Base-by-base conservation (phyloP, 441 rosid genomes). In the Viola pubescens region DNA sequence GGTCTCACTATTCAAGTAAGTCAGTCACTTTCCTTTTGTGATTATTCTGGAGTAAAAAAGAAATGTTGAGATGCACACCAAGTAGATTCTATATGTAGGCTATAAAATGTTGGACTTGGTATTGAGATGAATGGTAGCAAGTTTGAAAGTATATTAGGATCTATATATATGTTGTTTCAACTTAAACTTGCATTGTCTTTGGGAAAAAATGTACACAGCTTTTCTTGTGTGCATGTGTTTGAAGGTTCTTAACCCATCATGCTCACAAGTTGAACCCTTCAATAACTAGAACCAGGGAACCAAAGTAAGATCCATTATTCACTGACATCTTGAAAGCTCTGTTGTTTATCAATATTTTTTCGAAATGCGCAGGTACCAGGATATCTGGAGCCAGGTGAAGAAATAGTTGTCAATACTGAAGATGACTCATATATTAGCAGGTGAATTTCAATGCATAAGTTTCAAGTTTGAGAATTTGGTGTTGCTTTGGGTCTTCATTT, bases 321-420 rank as follows among this genome's bases (percentile, higher is more conserved):
- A 26, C 34, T 26, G 41, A 59, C n/a, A 39, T 65, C 39, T 58
- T 59, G 42, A n/a, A 11, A 37, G 48, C 37, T 58, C 11, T 12
- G 37, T 52, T 10, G 11, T 3, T 7, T 48, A 39, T 41, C 34
- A n/a, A 7, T 8, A 45, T 2, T 49, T 7, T 16, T 46, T 16
- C 47, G 46, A 57, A 56, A 62, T 52, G 52, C 37, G 40, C 79
- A 91, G 98, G 91, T 89, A 61, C 95, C 95, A 7, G 48, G 91
- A 44, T 89, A 84, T 80, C 79, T 92, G 45, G 87, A 82, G 58
- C 68, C 59, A 48, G 98, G 94, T 9, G 97, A 92, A 71, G 83
- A 72, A 74, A 78, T 92, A 60, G 73, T 87, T 67, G 74, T 92
- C 56, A 79, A 79, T 73, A 83, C 98, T 3, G 84, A 71, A 14